Percentiles rank a stretch among this genome's conserved stretches.
These are phyloP conservation scores for Nevesoporus exiguus DNA, from an alignment of 768 basidiomycete species.

Conservation along the genomic window DNA sequence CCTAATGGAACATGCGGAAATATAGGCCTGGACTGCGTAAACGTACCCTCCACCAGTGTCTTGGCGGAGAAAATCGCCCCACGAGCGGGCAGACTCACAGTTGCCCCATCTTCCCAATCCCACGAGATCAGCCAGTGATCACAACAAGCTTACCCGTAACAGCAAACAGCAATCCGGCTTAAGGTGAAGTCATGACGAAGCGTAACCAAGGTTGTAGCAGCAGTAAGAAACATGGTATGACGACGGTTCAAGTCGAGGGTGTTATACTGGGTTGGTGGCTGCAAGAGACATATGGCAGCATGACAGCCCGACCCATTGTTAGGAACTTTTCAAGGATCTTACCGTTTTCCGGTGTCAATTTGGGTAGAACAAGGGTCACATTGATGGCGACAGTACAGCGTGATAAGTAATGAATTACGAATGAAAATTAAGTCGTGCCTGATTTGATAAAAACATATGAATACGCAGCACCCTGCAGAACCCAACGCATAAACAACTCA, in stretches of 20 bases:
- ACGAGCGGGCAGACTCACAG: constrained; percentile 31
- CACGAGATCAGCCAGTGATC: constrained; percentile 63
- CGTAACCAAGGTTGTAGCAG: background rate
- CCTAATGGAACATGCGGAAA: constrained; percentile 52
- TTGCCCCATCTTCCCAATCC: constrained; percentile 66
- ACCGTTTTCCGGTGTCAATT: constrained; percentile 9
- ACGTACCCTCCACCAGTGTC: background rate
- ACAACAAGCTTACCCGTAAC: constrained; percentile 55
- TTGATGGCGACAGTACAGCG: constrained; percentile 6
- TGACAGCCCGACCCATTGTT: constrained; percentile 16
- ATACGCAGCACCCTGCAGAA: constrained; percentile 14
- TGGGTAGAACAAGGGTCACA: background rate
- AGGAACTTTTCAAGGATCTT: constrained; percentile 12
- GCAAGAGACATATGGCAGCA: background rate
- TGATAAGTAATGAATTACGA: constrained; percentile 8
- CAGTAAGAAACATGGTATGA: background rate
- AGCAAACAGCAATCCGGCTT: constrained; percentile 41
- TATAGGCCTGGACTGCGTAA: constrained; percentile 46
- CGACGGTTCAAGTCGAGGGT: background rate
- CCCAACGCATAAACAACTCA: constrained; percentile 7
- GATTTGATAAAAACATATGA: constrained; percentile 21
- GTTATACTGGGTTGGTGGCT: background rate
- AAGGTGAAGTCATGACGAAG: constrained; percentile 32
- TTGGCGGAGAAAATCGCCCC: background rate
- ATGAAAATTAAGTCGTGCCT: constrained; percentile 25